phyloP scores from a whole-genome alignment of 2,329 filamentous ascomycete genomes.

The Colletotrichum paranaense region DNA sequence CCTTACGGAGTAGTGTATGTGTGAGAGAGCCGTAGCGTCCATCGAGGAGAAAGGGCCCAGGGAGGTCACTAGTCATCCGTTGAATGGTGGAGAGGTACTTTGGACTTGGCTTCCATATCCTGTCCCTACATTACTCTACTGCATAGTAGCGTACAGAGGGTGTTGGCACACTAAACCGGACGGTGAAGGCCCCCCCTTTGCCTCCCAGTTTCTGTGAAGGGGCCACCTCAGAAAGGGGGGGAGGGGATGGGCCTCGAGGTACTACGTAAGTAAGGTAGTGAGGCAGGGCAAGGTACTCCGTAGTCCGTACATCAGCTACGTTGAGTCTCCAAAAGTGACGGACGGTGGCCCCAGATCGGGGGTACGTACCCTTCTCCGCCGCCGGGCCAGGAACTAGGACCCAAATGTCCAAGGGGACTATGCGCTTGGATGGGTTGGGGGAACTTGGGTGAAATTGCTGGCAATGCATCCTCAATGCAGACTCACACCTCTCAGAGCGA shows the following conservation, averaged over 20 bases:
- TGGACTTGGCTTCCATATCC: neutral
- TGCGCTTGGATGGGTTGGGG: slow-evolving; percentile 35
- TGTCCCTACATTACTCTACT: slow-evolving; percentile 18
- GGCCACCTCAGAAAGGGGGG: neutral
- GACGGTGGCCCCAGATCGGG: neutral
- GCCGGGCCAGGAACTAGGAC: slow-evolving; percentile 22
- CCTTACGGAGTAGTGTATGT: neutral
- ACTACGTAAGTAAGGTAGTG: neutral
- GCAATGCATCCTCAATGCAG: slow-evolving; percentile 33
- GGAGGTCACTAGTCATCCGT: neutral
- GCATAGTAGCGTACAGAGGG: slow-evolving; percentile 11
- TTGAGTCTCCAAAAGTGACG: slow-evolving; percentile 7
- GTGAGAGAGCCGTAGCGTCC: slow-evolving; percentile 6
- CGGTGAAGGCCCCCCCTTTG: neutral
- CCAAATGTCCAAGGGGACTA: slow-evolving; percentile 9
- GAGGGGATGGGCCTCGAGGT: neutral
- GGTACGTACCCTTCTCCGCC: slow-evolving; percentile 5
- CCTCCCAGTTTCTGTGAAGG: neutral
- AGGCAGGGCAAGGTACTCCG: slow-evolving; percentile 3
- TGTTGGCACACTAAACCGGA: slow-evolving; percentile 11
- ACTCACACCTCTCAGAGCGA: no score
- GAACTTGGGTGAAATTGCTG: slow-evolving; percentile 33
- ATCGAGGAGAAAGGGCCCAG: neutral
- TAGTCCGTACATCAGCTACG: neutral
- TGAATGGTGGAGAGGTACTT: slow-evolving; percentile 6